A percentile compares a stretch with the other conserved stretches of the same genome.
Evolutionary conservation across 2,329 filamentous ascomycete species (phyloP).

Genomic region (Lizonia empirigonia): DNA sequence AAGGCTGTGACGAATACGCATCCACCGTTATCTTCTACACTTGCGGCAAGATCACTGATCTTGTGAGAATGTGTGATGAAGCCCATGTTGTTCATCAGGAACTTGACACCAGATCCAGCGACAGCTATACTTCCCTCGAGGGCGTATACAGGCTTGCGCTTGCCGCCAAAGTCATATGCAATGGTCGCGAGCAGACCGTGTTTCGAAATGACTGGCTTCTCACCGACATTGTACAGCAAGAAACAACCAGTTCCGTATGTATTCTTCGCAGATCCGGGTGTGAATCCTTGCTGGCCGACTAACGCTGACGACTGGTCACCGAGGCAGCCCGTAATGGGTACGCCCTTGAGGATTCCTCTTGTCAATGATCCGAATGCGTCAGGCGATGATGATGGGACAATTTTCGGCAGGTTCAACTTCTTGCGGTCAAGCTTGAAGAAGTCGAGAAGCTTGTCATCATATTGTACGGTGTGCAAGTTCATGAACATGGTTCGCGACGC

Average conservation of each 20-base stretch:
- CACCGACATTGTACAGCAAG: slow-evolving; percentile 85
- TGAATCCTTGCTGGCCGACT: slow-evolving; percentile 85
- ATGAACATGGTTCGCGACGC: slow-evolving; percentile 94
- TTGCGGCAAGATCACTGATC: slow-evolving; percentile 67
- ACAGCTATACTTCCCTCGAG: slow-evolving; percentile 85
- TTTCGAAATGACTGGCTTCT: slow-evolving; percentile 81
- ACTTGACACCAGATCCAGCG: slow-evolving; percentile 78
- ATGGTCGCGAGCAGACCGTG: slow-evolving; percentile 86
- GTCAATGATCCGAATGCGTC: slow-evolving; percentile 73
- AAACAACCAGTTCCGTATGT: slow-evolving; percentile 92
- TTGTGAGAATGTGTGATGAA: slow-evolving; percentile 67
- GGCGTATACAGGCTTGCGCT: slow-evolving; percentile 73
- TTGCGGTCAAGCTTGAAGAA: slow-evolving; percentile 78
- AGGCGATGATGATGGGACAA: slow-evolving; percentile 78
- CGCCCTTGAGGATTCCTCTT: slow-evolving; percentile 69
- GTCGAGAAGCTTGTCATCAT: slow-evolving; percentile 75
- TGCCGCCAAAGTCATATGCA: slow-evolving; percentile 78
- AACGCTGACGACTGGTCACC: slow-evolving; percentile 87
- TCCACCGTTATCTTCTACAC: slow-evolving; percentile 77
- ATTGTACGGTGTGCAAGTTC: slow-evolving; percentile 69
- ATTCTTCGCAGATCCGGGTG: slow-evolving; percentile 83
- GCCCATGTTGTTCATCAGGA: slow-evolving; percentile 66
- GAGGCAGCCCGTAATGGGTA: slow-evolving; percentile 79
- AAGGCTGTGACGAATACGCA: slow-evolving; percentile 89
- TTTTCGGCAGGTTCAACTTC: slow-evolving; percentile 79